Conservation (phyloP, 2,329 filamentous ascomycete species). For the Phyllosticta citrichinensis region DNA sequence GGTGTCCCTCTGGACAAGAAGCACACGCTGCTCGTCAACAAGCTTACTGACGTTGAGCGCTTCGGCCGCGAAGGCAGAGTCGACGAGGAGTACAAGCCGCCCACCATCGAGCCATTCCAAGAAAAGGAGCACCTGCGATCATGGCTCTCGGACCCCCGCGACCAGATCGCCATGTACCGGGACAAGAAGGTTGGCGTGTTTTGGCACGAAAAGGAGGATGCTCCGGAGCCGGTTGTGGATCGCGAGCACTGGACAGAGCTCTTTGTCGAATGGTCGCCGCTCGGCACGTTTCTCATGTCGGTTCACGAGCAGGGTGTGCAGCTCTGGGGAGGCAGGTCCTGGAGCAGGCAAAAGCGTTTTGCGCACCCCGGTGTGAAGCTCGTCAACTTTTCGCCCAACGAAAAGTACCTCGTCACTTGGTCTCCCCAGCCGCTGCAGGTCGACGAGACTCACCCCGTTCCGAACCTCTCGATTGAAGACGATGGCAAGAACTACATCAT, state of each 20-base stretch:
- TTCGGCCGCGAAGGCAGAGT: constrained; percentile 90
- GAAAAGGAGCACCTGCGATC: constrained; percentile 93
- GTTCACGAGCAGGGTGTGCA: constrained; percentile 95
- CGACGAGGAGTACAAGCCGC: constrained; percentile 79
- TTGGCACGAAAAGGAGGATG: constrained; percentile 96
- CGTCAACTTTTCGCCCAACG: constrained; percentile 86
- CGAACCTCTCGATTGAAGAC: constrained; percentile 67
- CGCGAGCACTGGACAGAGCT: constrained; percentile 95
- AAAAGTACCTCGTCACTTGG: constrained; percentile 94
- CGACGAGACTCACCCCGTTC: constrained; percentile 75
- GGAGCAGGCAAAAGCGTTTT: constrained; percentile 86
- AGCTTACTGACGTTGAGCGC: constrained; percentile 94
- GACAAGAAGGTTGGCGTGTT: constrained; percentile 87
- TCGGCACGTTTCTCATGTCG: constrained; percentile 87
- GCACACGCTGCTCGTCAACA: constrained; percentile 92
- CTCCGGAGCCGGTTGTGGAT: constrained; percentile 80
- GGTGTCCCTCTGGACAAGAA: constrained; percentile 87
- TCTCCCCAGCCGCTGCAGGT: constrained; percentile 88
- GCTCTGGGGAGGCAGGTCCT: constrained; percentile 86
- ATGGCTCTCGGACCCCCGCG: constrained; percentile 82
- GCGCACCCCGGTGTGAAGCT: constrained; percentile 93
- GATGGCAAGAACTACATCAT: constrained; percentile 99
- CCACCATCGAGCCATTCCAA: constrained; percentile 71
- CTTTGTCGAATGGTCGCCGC: constrained; percentile 95
- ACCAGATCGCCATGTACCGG: constrained; percentile 93